phyloP scores from a whole-genome alignment of 2,329 filamentous ascomycete species.

The Diplodia corticola region DNA sequence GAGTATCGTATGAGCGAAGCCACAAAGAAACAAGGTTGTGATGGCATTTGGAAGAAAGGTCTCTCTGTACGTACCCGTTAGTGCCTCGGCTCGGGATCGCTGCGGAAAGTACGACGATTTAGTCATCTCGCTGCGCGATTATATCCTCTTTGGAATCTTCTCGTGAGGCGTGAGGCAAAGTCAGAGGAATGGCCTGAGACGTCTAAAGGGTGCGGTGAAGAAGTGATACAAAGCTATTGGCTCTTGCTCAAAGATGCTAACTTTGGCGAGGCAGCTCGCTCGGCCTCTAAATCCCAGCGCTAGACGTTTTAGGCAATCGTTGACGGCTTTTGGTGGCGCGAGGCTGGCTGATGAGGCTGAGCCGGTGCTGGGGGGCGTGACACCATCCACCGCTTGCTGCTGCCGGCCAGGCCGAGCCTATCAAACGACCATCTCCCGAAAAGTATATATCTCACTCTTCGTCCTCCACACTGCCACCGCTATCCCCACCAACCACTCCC shows the following conservation, averaged over 20 bases:
- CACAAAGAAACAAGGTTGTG: too few species aligned
- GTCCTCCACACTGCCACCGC: neutral
- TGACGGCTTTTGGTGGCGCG: neutral
- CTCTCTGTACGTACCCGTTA: neutral
- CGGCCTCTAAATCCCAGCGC: neutral
- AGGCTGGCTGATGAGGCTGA: neutral
- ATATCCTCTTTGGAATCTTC: too few species aligned
- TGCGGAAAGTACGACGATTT: neutral
- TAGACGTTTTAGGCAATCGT: neutral
- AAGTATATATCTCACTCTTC: neutral
- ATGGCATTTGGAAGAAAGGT: too few species aligned
- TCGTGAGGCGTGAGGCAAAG: too few species aligned
- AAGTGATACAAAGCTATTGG: neutral
- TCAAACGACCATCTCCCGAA: neutral
- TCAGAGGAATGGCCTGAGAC: neutral
- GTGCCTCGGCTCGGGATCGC: neutral
- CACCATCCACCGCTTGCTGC: neutral
- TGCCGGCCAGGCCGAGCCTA: neutral
- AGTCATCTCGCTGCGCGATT: too few species aligned
- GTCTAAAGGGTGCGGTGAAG: neutral
- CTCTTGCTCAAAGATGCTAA: neutral
- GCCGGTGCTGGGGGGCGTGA: neutral
- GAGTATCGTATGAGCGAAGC: neutral
- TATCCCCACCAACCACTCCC: neutral
- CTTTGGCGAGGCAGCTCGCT: conserved; percentile 2